Conservation (phyloP, 2,329 filamentous ascomycete species). For the Colletotrichum lini region DNA sequence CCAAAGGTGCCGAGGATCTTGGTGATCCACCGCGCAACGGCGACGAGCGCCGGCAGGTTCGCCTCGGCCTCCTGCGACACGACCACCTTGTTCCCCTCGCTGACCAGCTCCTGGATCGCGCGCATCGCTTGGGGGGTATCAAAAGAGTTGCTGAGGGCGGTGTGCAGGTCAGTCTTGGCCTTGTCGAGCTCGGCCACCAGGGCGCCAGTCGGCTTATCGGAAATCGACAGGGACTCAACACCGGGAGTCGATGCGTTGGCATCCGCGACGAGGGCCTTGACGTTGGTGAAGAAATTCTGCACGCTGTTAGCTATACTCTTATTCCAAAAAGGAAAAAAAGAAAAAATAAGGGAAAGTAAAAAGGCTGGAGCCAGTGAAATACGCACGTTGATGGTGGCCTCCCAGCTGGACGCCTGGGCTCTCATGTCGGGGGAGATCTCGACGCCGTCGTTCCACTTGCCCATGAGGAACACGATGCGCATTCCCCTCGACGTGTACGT, state of each 20-base stretch:
- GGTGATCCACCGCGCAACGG: conserved; percentile 84
- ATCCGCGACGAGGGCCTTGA: conserved; percentile 68
- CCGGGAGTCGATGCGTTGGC: conserved; percentile 51
- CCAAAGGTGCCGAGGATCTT: conserved; percentile 88
- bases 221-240: conserved; percentile 57
- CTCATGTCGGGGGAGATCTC: conserved; percentile 91
- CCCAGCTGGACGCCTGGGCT: conserved; percentile 82
- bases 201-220: conserved; percentile 49
- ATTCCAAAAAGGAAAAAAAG: too few relatives aligned
- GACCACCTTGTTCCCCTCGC: conserved; percentile 77
- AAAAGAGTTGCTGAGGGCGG: conserved; percentile 85
- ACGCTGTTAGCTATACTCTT: conserved; percentile 31
- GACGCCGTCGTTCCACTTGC: conserved; percentile 90
- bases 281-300: conserved; percentile 72
- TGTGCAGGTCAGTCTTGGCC: conserved; percentile 67
- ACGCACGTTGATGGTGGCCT: conserved; percentile 79
- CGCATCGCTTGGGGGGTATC: conserved; percentile 87
- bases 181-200: conserved; percentile 62
- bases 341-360: too few relatives aligned
- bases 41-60: conserved; percentile 64
- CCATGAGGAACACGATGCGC: conserved; percentile 88
- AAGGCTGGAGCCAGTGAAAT: not conserved
- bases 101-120: conserved; percentile 83
- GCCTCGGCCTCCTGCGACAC: conserved; percentile 52
- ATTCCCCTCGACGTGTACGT: conserved; percentile 84